These are phyloP conservation scores for Penicillium paneum DNA, from an alignment of 2,329 filamentous ascomycete species.

Conservation along the genomic window DNA sequence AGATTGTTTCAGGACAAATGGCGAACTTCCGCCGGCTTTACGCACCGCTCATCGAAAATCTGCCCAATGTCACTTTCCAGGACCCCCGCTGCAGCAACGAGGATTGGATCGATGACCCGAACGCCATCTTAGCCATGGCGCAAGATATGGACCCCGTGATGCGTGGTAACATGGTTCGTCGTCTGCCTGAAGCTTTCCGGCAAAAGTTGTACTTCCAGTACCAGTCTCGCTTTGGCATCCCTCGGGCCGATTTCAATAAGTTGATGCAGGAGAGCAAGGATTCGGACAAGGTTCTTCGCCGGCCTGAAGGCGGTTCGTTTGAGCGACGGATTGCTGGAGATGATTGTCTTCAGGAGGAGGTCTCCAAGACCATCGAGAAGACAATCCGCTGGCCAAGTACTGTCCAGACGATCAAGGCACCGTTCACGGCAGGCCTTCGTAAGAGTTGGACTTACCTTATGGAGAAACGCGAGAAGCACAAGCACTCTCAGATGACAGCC, in stretches of 20 bases:
- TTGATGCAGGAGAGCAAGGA: constrained; percentile 78
- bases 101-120: constrained; percentile 63
- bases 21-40: constrained; percentile 89
- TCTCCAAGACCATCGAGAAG: constrained; percentile 74
- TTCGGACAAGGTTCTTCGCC: constrained; percentile 62
- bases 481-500: constrained; percentile 34
- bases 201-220: constrained; percentile 92
- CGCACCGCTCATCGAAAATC: constrained; percentile 78
- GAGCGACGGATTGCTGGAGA: constrained; percentile 78
- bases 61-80: constrained; percentile 81
- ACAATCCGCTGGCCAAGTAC: constrained; percentile 93
- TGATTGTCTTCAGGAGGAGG: constrained; percentile 64
- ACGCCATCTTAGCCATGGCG: constrained; percentile 64
- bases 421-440: constrained; percentile 71
- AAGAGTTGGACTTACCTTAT: constrained; percentile 71
- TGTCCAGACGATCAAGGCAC: constrained; percentile 78
- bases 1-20: constrained; percentile 91
- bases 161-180: constrained; percentile 92
- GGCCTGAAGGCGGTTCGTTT: constrained; percentile 76
- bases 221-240: constrained; percentile 84
- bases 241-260: constrained; percentile 74
- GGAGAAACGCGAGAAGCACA: constrained; percentile 73
- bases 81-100: constrained; percentile 58
- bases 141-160: constrained; percentile 93
- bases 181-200: constrained; percentile 81